Conservation (phyloP, 1,284 basidiomycete species). For the Naganishia albida region DNA sequence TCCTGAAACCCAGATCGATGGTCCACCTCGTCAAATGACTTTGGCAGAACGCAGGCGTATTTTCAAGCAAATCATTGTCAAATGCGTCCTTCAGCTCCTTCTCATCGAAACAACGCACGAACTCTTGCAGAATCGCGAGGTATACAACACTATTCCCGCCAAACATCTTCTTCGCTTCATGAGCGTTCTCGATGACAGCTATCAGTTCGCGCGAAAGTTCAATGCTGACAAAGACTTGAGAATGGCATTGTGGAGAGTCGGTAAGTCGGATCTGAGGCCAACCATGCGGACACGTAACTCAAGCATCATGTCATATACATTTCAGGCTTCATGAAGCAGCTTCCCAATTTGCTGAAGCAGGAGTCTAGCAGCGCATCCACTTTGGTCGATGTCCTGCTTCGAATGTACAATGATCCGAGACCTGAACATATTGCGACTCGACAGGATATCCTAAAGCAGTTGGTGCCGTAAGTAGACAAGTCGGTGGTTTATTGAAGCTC, state of each 20-base stretch:
- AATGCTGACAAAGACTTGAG: constrained; percentile 98
- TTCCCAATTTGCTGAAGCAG: constrained; percentile 97
- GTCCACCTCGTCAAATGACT: constrained; percentile 40
- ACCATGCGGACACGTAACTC: background rate
- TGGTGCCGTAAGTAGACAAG: constrained; percentile 74
- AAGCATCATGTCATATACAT: background rate
- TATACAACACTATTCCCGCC: constrained; percentile 93
- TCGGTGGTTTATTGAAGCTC: constrained; percentile 8
- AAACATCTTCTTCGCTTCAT: constrained; percentile 89
- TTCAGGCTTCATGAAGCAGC: constrained; percentile 97
- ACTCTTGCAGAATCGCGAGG: constrained; percentile 83
- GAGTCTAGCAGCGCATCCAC: constrained; percentile 97
- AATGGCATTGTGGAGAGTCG: constrained; percentile 98
- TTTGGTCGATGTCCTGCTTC: constrained; percentile 83
- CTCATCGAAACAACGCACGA: constrained; percentile 98
- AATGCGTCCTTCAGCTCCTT: constrained; percentile 95
- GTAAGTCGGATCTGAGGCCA: constrained; percentile 59
- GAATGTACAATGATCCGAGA: constrained; percentile 93
- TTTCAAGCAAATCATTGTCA: constrained; percentile 99
- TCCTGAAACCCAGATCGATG: constrained; percentile 38
- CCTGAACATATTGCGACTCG: constrained; percentile 78
- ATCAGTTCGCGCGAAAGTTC: constrained; percentile 94
- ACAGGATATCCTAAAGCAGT: constrained; percentile 78
- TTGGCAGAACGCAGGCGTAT: constrained; percentile 73
- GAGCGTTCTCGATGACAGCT: constrained; percentile 92